Evolutionary conservation across 1,139 yeast genomes (phyloP), one percentile per base, ranked within the genome.

Genomic region (Sugiyamaella paludigena): DNA sequence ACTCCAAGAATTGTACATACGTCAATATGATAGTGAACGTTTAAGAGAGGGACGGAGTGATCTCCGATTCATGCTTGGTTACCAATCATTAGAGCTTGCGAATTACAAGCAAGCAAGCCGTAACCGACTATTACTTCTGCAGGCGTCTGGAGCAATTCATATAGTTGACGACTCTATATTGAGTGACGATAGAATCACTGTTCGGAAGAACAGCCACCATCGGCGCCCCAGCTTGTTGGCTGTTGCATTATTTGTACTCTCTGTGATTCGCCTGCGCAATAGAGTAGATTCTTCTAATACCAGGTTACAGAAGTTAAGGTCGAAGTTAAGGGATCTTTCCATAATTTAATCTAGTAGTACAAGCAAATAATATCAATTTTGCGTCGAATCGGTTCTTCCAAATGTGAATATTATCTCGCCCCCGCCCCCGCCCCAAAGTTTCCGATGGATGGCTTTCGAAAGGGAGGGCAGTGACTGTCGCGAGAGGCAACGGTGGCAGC

Each of bases 241-340:
- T 26, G 51, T 40, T 9, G 53, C 53, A 6, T 36, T 47, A 30
- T 47, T 54, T 9, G 41, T 55, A 8, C 9, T 54, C 4, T 44
- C 53, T 2, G 45, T 51, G 3, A 45, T 55, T 10, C 46, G 57
- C 12, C 41, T 55, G n/a, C 35, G 45, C 13, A 51, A 50, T 19
- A 43, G 56, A n/a, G 42, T 42, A n/a, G 3, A 45, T 16, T 5
- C 27, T 10, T 39, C 54, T n/a, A 26, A 34, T 11, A 19, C 30
- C 27, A 40, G 33, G 10, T 36, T 43, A 9, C 26, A 24, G n/a
- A 34, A 41, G 13, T 24, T 47, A 19, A 31, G 44, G 16, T 10
- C 34, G 10, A 34, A 36, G 33, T 34, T 43, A 10, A 33, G 19
- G 19, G 40, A 41, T 8, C 43, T 44, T 26, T 19, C 24, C 5